A percentile compares a stretch with the other conserved stretches of the same genome.
phyloP scores from a whole-genome alignment of 2,329 filamentous ascomycete genomes.

The Cordyceps pruinosa region DNA sequence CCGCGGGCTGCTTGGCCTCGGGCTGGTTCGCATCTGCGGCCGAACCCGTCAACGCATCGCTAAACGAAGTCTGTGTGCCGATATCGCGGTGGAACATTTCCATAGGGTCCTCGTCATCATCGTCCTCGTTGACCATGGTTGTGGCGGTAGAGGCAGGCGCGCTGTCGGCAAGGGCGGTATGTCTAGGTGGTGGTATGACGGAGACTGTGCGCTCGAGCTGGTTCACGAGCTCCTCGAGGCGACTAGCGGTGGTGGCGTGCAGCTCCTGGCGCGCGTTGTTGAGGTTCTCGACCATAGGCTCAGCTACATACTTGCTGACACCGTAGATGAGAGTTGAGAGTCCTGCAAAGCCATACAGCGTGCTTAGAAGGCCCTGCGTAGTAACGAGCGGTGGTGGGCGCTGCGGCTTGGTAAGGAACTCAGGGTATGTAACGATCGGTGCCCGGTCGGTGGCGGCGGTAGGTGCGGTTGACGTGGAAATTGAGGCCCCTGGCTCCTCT shows the following conservation, averaged over 20 bases:
- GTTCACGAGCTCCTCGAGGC: conserved; percentile 40
- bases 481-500: background rate
- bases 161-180: conserved; percentile 16
- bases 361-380: conserved; percentile 49
- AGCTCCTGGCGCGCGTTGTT: conserved; percentile 47
- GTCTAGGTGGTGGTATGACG: conserved; percentile 41
- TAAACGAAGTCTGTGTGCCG: conserved; percentile 64
- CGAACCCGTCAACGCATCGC: conserved; percentile 10
- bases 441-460: conserved; percentile 35
- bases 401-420: conserved; percentile 54
- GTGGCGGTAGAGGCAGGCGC: background rate
- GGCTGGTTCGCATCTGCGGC: background rate
- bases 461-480: conserved; percentile 21
- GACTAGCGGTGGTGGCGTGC: conserved; percentile 39
- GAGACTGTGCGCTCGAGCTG: conserved; percentile 54
- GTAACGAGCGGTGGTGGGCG: conserved; percentile 57
- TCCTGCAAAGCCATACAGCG: conserved; percentile 50
- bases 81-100: conserved; percentile 78
- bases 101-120: conserved; percentile 56
- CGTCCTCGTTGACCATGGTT: conserved; percentile 25
- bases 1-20: conserved; percentile 16
- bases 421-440: conserved; percentile 63
- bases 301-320: conserved; percentile 60
- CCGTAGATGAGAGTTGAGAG: conserved; percentile 62
- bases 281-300: conserved; percentile 51